Base-by-base conservation (phyloP, 2,329 filamentous ascomycete genomes). In the Cordyceps tenuipes region DNA sequence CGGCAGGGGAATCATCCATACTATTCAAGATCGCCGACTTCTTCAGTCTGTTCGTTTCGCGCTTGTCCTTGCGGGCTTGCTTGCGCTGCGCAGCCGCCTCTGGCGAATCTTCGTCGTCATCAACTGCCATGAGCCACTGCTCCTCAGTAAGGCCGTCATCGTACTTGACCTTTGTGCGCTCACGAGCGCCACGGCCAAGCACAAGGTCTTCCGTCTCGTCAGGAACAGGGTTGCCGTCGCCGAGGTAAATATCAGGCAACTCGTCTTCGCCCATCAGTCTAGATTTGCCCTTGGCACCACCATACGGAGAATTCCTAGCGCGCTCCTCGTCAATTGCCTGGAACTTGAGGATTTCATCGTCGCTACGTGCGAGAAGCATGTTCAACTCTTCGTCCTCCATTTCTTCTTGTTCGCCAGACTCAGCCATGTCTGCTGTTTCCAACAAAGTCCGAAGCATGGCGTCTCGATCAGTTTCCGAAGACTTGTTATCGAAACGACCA, bases 321-420 rank as follows among this genome's bases (percentile, higher is more conserved):
- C 94, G 84, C 62, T 95, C 86, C 61, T 85, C 83, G 66, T 99
- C 94, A 63, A 99, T 84, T 66, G 87, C 78, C 69, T 91, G 89
- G 83, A 99, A 99, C 1, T 86, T 69, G 6, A 63, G 62, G 21
- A 97, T 74, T 72, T 99, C 94, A 0, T 87, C 79, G 9, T 97
- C 93, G 49, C 81, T 91, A 65, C 94, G 89, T 62, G 94, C 92
- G 76, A 97, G 88, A 63, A 99, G 89, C 77, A 94, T 80, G 70
- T 99, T 99, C 65, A 99, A 78, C 71, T 99, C 94, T 62, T 99
- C 94, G 65, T 99, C 94, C 66, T 99, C 94, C 90, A 97, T 96
- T 73, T 99, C 94, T 62, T 97, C 92, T 68, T 95, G 90, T 64
- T 96, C 91, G 56, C 82, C 79, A 26, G 76, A 72, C 66, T 88